A percentile compares a stretch with the other conserved stretches of the same genome.
phyloP scores from a whole-genome alignment of 2,329 filamentous ascomycete genomes.

The Zymoseptoria crescenta region DNA sequence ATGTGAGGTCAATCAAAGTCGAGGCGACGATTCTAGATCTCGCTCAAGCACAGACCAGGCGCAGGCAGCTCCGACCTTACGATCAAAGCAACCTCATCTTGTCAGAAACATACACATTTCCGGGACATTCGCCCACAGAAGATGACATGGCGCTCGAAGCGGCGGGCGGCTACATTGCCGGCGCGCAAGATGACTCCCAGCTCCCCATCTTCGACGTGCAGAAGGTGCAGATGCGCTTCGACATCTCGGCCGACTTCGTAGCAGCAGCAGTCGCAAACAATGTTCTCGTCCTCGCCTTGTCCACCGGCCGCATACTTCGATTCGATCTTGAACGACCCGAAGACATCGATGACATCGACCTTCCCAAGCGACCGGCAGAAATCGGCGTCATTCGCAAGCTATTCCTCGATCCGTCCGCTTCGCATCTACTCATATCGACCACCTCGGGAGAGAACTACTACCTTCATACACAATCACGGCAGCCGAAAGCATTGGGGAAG shows the following conservation, averaged over 20 bases:
- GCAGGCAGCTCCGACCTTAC: neutral
- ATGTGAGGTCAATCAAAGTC: too few species aligned
- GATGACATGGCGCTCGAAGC: conserved; percentile 18
- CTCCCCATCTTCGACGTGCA: conserved; percentile 93
- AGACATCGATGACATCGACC: conserved; percentile 97
- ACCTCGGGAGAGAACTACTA: conserved; percentile 95
- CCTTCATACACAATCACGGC: conserved; percentile 86
- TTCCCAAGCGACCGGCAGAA: conserved; percentile 87
- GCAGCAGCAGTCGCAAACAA: conserved; percentile 97
- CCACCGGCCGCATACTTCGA: conserved; percentile 82
- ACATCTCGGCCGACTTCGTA: conserved; percentile 89
- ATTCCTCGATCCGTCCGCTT: conserved; percentile 95
- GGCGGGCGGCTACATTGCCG: conserved; percentile 24
- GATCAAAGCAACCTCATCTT: neutral
- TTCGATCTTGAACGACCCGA: conserved; percentile 91
- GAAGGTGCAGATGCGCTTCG: conserved; percentile 86
- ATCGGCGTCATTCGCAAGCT: conserved; percentile 88
- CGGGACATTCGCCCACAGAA: neutral
- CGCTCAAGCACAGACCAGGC: neutral
- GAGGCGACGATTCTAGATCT: too few species aligned
- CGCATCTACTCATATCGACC: conserved; percentile 85
- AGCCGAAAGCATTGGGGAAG: conserved; percentile 71
- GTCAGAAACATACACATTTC: neutral
- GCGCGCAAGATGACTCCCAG: conserved; percentile 40
- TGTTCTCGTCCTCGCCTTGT: conserved; percentile 84